phyloP scores from a whole-genome alignment of 306 rosid genomes.

The Quillaja saponaria region DNA sequence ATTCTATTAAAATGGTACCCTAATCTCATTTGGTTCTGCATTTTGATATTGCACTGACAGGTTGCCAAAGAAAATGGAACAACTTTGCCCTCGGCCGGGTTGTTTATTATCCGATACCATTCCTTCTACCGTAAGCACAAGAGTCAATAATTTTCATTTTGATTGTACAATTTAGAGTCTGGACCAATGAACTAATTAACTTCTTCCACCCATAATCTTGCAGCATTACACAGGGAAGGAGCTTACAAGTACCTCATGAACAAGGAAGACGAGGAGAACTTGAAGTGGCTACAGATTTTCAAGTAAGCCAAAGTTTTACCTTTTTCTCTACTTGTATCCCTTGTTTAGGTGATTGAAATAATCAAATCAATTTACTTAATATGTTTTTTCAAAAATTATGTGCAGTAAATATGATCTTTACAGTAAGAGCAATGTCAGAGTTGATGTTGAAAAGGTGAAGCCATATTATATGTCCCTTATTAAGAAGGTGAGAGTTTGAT shows the following conservation, averaged over 20 bases:
- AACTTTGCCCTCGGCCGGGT: slow-evolving; percentile 34
- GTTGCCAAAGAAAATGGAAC: slow-evolving; percentile 33
- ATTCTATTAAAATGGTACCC: not conserved
- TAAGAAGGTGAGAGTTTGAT: too few species aligned
- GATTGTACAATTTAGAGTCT: not conserved
- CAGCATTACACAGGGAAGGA: slow-evolving; percentile 32
- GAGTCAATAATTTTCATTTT: not conserved
- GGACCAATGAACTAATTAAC: not conserved
- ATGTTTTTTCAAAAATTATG: too few species aligned
- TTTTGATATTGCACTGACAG: slow-evolving; percentile 5
- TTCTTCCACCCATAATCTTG: not conserved
- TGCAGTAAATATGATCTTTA: too few species aligned
- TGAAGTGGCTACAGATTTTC: slow-evolving; percentile 40
- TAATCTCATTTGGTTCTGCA: not conserved
- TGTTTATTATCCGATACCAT: slow-evolving; percentile 38
- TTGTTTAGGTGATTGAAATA: too few species aligned
- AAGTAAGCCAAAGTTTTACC: slow-evolving; percentile 20
- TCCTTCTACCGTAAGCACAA: slow-evolving; percentile 32
- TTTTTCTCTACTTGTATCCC: too few species aligned
- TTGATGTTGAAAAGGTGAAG: too few species aligned
- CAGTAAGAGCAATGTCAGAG: too few species aligned
- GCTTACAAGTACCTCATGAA: slow-evolving; percentile 37
- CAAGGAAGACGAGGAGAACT: slow-evolving; percentile 27
- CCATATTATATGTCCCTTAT: too few species aligned
- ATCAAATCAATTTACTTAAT: not conserved